phyloP scores from a whole-genome alignment of 805 yeast genomes.

The Debaryomyces tyrocola region DNA sequence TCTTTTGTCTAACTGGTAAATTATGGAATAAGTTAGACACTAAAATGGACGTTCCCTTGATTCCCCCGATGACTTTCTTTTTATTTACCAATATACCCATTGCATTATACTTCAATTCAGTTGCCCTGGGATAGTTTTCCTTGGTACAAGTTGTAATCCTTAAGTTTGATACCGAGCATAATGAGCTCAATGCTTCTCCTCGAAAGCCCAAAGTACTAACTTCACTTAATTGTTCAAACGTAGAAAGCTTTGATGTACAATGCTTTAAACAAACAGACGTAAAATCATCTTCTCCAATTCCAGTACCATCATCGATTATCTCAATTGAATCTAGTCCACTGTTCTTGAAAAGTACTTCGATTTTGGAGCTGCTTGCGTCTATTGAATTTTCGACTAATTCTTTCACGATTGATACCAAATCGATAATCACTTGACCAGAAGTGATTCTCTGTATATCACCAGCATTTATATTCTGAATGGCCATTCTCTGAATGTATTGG shows the following conservation, averaged over 20 bases:
- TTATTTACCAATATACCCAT: constrained; percentile 49
- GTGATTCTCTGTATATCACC: constrained; percentile 74
- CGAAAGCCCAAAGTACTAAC: constrained; percentile 70
- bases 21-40: constrained; percentile 61
- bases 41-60: constrained; percentile 66
- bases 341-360: constrained; percentile 68
- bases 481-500: constrained; percentile 7
- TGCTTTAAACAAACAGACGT: constrained; percentile 57
- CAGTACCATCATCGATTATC: constrained; percentile 66
- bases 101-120: constrained; percentile 50
- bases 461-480: constrained; percentile 25
- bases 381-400: constrained; percentile 85
- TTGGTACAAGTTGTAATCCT: constrained; percentile 50
- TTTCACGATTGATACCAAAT: constrained; percentile 72
- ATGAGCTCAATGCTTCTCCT: constrained; percentile 78
- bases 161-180: constrained; percentile 57
- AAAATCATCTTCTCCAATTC: constrained; percentile 56
- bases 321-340: constrained; percentile 75
- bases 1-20: constrained; percentile 81
- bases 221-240: constrained; percentile 52
- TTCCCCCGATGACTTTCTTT: constrained; percentile 48
- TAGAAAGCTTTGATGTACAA: constrained; percentile 62
- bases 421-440: constrained; percentile 91
- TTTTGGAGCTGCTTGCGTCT: constrained; percentile 70
- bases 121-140: constrained; percentile 55